Conservation (phyloP, 805 yeast genomes). For the Naumovozyma castellii region DNA sequence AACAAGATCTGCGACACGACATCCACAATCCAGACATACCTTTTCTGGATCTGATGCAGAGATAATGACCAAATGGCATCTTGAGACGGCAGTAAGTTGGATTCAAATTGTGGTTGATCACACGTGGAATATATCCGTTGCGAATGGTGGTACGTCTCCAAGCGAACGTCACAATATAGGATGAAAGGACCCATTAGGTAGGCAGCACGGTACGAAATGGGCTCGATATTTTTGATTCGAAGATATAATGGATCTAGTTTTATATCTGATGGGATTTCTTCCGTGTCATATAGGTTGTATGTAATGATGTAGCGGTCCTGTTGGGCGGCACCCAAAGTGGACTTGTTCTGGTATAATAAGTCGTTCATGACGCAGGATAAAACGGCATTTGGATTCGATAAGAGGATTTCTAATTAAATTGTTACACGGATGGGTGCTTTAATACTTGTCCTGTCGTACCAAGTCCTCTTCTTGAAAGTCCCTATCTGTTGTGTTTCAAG, state of each 20-base stretch:
- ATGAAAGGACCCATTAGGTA: constrained; percentile 67
- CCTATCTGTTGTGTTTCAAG: too few species aligned
- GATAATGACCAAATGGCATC: constrained; percentile 50
- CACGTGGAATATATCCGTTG: constrained; percentile 52
- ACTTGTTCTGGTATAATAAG: constrained; percentile 9
- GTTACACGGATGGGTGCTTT: not conserved
- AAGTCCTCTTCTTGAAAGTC: too few species aligned
- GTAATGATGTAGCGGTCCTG: constrained; percentile 46
- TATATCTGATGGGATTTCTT: constrained; percentile 21
- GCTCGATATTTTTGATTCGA: constrained; percentile 53
- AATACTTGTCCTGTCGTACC: not conserved
- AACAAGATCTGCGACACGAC: constrained; percentile 63
- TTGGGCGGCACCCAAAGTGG: constrained; percentile 46
- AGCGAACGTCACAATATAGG: constrained; percentile 60
- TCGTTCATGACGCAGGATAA: too few species aligned
- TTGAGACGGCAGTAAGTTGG: constrained; percentile 64
- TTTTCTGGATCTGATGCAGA: constrained; percentile 49
- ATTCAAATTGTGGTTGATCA: constrained; percentile 68
- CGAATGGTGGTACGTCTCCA: constrained; percentile 44
- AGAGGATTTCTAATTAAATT: not conserved
- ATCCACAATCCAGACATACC: constrained; percentile 62
- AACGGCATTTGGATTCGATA: not conserved
- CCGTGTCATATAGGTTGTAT: constrained; percentile 35
- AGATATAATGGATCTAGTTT: constrained; percentile 37
- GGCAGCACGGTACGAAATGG: constrained; percentile 47